These are phyloP conservation scores for Patellifolia procumbens DNA, from an alignment of 179 eudicot species.

Conservation along the genomic window DNA sequence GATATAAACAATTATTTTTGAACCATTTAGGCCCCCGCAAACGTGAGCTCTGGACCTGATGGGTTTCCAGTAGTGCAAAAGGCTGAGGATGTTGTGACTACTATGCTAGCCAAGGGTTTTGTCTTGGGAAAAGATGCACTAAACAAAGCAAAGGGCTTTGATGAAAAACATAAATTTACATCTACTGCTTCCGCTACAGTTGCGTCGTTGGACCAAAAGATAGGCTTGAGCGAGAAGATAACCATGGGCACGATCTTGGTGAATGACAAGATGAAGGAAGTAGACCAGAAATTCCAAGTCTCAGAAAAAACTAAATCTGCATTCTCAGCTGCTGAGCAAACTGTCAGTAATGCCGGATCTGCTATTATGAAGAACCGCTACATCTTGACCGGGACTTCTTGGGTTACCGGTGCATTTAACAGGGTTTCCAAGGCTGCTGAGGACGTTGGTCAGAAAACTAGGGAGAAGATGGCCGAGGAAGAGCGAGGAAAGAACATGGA, in stretches of 20 bases:
- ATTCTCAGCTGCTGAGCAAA: conserved; percentile 75
- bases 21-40: conserved; percentile 44
- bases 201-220: conserved; percentile 77
- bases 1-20: background rate
- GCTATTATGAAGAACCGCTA: conserved; percentile 85
- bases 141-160: conserved; percentile 72
- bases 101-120: conserved; percentile 90
- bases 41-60: conserved; percentile 34
- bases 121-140: conserved; percentile 79
- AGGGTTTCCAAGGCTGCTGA: conserved; percentile 71
- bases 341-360: conserved; percentile 73
- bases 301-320: conserved; percentile 86
- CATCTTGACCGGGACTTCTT: conserved; percentile 79
- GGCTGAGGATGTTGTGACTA: conserved; percentile 83
- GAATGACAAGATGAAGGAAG: conserved; percentile 74
- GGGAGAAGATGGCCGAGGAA: conserved; percentile 67
- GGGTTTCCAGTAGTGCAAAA: conserved; percentile 65
- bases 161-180: conserved; percentile 67
- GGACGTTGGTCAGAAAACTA: conserved; percentile 66
- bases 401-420: conserved; percentile 85
- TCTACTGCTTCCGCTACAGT: conserved; percentile 84
- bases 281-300: conserved; percentile 86
- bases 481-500: conserved; percentile 42
- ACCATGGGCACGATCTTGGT: conserved; percentile 65
- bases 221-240: conserved; percentile 76